Evolutionary conservation across 1,139 yeast genomes (phyloP).

Genomic region (Saccharomyces hybrid): DNA sequence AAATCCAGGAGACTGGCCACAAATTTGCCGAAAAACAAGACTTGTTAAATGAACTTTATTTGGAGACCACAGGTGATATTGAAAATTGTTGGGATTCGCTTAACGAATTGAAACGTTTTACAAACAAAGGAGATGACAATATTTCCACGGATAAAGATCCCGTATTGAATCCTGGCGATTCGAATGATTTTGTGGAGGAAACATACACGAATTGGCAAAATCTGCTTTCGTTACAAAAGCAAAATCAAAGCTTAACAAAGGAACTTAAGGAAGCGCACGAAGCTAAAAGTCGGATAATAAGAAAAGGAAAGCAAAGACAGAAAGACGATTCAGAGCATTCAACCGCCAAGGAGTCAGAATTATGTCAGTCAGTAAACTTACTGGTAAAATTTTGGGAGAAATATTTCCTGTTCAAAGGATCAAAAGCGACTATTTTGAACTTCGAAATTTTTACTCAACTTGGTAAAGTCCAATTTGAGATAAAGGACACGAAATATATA

Average conservation of each 20-base stretch:
- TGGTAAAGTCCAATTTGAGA: conserved; percentile 19
- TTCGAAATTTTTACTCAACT: conserved; percentile 22
- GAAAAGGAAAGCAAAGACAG: conserved; percentile 1
- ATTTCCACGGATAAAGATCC: neutral
- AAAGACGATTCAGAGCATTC: neutral
- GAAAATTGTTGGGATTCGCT: conserved; percentile 24
- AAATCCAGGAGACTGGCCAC: conserved; percentile 14
- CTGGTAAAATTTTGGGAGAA: conserved; percentile 13
- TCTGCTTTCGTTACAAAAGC: neutral
- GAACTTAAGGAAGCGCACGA: conserved; percentile 3
- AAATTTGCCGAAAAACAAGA: conserved; percentile 18
- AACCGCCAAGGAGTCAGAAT: neutral
- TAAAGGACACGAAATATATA: conserved; percentile 5
- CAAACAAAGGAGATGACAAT: conserved; percentile 8
- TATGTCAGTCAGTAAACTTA: neutral
- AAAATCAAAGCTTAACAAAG: neutral
- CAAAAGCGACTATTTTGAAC: conserved; percentile 6
- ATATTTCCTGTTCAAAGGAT: conserved; percentile 6
- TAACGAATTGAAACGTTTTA: conserved; percentile 19
- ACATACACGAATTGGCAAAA: conserved; percentile 5
- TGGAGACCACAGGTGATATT: conserved; percentile 19
- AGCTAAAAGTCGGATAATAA: conserved; percentile 3
- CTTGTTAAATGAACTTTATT: conserved; percentile 19
- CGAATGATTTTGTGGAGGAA: conserved; percentile 6
- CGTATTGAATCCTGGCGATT: neutral